Base-by-base conservation (phyloP, 1,284 basidiomycete species). In the Leucoagaricus sp. region DNA sequence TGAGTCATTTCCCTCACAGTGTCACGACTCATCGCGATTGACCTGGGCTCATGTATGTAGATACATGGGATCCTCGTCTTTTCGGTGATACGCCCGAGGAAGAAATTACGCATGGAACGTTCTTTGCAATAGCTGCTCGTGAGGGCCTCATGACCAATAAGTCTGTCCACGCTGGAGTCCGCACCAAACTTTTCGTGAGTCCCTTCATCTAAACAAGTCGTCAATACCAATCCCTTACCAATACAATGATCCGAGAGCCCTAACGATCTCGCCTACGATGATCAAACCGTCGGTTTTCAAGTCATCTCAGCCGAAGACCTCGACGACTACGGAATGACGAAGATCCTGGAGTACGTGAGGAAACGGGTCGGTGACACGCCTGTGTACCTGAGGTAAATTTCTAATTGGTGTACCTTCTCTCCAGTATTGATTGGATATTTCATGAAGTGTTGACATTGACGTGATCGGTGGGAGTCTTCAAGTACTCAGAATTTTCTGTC, bases 241-340 rank as follows among this genome's bases (percentile, higher is more conserved):
- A 53, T n/a, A n/a, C 15, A 2, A 29, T 12, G 25, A 21, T 15
- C 28, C 26, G 36, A 83, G 63, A 81, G 75, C 13, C 88, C 90
- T 0, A 87, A 91, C 2, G 92, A 92, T 69, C 69, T 91, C 44
- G 90, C 40, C 0, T 75, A 70, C 2, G 87, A 89, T 62, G 87
- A 91, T 63, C 83, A 87, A 58, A 75, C 70, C 4, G 79, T 83
- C 23, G 87, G 86, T 3, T 89, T 89, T 69, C 79, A 86, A 60
- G 75, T 87, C 49, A 87, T 90, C 63, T 86, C 89, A 64, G 86
- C 87, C 1, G 82, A 86, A n/a, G 87, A 89, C 65, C 88, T 90
- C 54, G 87, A 90, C 64, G 85, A 79, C 4, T 78, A 90, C 44
- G 88, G 87, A 85, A 69, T 81, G 3, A 78, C 76, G 49, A 87